These are phyloP conservation scores for Pharus latifolius DNA, from an alignment of 176 grass and related monocot genomes.

Conservation along the genomic window DNA sequence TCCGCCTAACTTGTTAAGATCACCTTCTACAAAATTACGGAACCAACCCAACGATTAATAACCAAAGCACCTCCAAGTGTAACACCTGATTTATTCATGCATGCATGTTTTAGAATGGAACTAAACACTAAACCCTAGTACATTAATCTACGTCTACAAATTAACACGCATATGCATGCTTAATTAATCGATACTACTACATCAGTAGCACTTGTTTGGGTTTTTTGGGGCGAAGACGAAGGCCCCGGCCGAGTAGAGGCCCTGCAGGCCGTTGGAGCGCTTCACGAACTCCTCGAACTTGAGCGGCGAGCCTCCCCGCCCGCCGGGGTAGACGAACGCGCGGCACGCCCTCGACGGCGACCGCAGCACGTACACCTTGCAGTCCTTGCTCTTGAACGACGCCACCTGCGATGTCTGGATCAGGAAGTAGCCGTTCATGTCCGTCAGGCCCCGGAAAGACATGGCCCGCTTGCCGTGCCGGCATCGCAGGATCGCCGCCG, in stretches of 20 bases:
- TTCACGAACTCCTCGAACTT: constrained; percentile 53
- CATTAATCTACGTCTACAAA: background rate
- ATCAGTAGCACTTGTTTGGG: constrained; percentile 23
- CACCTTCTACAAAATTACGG: too few species aligned
- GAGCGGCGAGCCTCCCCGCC: constrained; percentile 24
- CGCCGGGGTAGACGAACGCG: background rate
- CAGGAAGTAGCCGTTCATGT: constrained; percentile 46
- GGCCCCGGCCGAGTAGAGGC: constrained; percentile 47
- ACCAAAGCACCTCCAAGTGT: background rate
- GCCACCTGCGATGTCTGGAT: constrained; percentile 37
- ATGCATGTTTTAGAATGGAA: background rate
- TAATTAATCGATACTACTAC: background rate
- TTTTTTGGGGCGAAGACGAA: constrained; percentile 43
- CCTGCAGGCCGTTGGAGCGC: constrained; percentile 29
- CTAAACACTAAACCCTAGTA: background rate
- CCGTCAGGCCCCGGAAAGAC: constrained; percentile 4
- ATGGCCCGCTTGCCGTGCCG: background rate
- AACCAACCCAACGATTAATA: too few species aligned
- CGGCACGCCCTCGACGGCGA: constrained; percentile 23
- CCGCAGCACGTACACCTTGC: constrained; percentile 28
- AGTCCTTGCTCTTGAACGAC: constrained; percentile 53
- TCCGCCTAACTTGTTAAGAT: background rate
- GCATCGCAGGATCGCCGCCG: constrained; percentile 41
- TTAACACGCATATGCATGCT: background rate
- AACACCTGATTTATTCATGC: constrained; percentile 10